Conservation (phyloP, 2,329 filamentous ascomycete species). For the Botrytis pseudocinerea region DNA sequence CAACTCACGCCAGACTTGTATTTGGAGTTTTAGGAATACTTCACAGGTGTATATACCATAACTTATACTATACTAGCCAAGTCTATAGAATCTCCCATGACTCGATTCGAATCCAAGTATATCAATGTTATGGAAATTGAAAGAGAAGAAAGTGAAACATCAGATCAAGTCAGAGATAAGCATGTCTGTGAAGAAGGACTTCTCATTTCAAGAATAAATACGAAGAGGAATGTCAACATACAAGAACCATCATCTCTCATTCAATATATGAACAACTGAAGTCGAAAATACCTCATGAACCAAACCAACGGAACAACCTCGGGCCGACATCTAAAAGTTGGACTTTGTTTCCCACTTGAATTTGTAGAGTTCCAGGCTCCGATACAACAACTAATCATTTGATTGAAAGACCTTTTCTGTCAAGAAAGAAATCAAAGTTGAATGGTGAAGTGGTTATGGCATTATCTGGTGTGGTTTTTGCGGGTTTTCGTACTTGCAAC, state of each 20-base stretch:
- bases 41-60: not conserved
- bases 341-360: not conserved
- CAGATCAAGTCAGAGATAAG: not conserved
- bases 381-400: not conserved
- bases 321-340: not conserved
- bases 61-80: not conserved
- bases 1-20: not conserved
- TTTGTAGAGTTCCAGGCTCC: not conserved
- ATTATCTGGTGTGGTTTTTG: not conserved
- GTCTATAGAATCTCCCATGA: not conserved
- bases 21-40: rapidly evolving
- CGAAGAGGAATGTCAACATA: not conserved
- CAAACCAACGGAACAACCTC: not conserved
- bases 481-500: not conserved
- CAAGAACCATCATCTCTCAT: not conserved
- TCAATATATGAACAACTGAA: not conserved
- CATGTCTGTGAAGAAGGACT: rapidly evolving
- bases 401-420: not conserved
- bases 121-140: not conserved
- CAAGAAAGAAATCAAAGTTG: not conserved
- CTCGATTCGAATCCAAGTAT: not conserved
- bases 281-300: not conserved
- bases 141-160: not conserved
- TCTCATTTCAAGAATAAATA: not conserved
- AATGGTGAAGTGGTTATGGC: not conserved